Conservation (phyloP, 139 green algal genomes). For the Auxenochlorella pyrenoidosa region DNA sequence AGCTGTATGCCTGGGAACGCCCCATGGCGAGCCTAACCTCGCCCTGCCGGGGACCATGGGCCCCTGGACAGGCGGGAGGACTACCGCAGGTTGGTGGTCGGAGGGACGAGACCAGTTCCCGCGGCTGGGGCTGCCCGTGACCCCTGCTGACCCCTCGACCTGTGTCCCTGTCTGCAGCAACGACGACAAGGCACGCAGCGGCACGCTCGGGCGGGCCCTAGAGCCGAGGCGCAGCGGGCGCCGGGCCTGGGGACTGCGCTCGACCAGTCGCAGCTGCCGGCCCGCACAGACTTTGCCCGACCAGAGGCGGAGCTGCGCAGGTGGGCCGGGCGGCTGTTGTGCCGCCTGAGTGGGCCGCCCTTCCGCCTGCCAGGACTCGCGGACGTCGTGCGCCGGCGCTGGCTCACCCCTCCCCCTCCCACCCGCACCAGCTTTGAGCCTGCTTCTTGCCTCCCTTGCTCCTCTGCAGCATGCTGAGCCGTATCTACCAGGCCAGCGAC, state of each 20-base stretch:
- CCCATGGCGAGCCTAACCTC: too few species aligned
- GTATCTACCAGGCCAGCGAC: constrained; percentile 37
- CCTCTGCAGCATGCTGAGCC: constrained; percentile 28
- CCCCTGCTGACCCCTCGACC: neutral
- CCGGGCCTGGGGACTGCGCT: neutral
- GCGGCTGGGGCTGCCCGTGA: neutral
- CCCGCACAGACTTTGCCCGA: neutral
- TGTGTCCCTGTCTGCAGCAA: neutral
- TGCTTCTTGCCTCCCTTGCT: too few species aligned
- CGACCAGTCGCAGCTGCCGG: neutral
- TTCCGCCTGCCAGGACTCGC: too few species aligned
- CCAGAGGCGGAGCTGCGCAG: constrained; percentile 22
- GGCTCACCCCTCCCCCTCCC: neutral
- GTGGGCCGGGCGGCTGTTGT: neutral
- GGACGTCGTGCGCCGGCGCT: neutral
- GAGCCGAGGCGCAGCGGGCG: constrained; percentile 3
- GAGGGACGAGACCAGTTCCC: too few species aligned
- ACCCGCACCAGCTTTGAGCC: too few species aligned
- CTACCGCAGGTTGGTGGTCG: too few species aligned
- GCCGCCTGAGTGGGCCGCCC: too few species aligned
- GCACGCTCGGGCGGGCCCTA: neutral
- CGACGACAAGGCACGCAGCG: neutral
- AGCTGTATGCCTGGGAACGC: too few species aligned
- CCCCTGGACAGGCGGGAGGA: too few species aligned
- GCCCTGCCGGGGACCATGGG: too few species aligned